Conservation (phyloP, 2,329 filamentous ascomycete species). For the Leptographium galeiforme region DNA sequence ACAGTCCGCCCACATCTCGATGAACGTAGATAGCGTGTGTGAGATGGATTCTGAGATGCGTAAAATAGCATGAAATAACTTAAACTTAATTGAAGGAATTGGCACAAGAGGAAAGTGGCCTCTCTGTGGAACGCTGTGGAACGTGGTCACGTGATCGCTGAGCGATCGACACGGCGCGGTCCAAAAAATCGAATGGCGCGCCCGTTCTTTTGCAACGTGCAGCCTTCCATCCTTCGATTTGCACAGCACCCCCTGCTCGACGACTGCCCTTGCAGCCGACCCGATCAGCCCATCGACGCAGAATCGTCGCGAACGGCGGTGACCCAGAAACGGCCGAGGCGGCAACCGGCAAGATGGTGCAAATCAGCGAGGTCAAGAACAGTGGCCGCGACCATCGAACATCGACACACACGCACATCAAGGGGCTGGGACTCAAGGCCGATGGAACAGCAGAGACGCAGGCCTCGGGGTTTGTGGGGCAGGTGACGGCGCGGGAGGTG, state of each 20-base stretch:
- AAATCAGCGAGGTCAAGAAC: conserved; percentile 89
- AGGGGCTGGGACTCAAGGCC: conserved; percentile 71
- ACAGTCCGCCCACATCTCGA: too few relatives aligned
- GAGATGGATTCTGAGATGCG: too few relatives aligned
- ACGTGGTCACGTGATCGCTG: conserved; percentile 2
- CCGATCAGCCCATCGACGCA: background rate
- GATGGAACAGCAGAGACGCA: conserved; percentile 78
- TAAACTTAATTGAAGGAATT: too few relatives aligned
- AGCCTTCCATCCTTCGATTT: too few relatives aligned
- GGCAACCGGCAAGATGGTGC: conserved; percentile 49
- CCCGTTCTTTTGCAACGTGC: background rate
- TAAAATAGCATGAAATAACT: too few relatives aligned
- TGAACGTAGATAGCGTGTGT: too few relatives aligned
- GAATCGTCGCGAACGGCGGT: background rate
- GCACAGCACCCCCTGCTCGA: too few relatives aligned
- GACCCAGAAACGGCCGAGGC: background rate
- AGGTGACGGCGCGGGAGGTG: conserved; percentile 79
- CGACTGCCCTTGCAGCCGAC: background rate
- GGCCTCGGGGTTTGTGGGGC: conserved; percentile 77
- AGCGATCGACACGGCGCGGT: conserved; percentile 10
- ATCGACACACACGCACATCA: conserved; percentile 95
- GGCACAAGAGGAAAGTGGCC: too few relatives aligned
- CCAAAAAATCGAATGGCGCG: conserved; percentile 9
- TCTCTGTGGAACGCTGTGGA: too few relatives aligned
- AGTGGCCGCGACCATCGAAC: conserved; percentile 92